A percentile compares a stretch with the other conserved stretches of the same genome.
These are phyloP conservation scores for Trichoderma atroviride DNA, from an alignment of 2,329 filamentous ascomycete genomes.

Conservation along the genomic window DNA sequence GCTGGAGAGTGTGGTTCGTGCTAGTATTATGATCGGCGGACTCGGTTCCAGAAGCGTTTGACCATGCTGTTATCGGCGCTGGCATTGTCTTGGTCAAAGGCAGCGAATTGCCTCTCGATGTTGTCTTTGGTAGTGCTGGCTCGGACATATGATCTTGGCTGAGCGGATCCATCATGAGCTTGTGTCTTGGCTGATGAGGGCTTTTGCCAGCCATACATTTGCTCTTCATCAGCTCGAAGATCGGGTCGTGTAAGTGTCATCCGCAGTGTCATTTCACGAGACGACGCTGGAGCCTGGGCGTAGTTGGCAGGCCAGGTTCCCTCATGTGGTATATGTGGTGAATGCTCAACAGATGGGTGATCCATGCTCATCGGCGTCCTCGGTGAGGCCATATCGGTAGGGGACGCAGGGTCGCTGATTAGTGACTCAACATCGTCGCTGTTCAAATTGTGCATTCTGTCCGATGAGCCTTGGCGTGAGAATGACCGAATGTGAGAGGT, in stretches of 20 bases:
- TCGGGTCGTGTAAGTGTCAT: conserved; percentile 95
- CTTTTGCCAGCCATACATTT: conserved; percentile 70
- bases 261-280: conserved; percentile 88
- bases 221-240: conserved; percentile 72
- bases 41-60: conserved; percentile 66
- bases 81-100: conserved; percentile 53
- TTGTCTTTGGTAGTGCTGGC: conserved; percentile 52
- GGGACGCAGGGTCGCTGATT: conserved; percentile 58
- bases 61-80: conserved; percentile 55
- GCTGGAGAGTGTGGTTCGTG: neutral
- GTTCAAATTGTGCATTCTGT: conserved; percentile 58
- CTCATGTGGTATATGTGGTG: conserved; percentile 34
- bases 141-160: conserved; percentile 38
- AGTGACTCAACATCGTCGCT: conserved; percentile 60
- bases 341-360: conserved; percentile 39
- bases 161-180: conserved; percentile 39
- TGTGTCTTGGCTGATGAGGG: conserved; percentile 46
- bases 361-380: conserved; percentile 57
- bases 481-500: conserved; percentile 31
- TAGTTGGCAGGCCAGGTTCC: conserved; percentile 43
- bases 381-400: conserved; percentile 62
- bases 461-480: conserved; percentile 37
- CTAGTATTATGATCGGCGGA: conserved; percentile 50
- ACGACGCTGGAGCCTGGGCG: conserved; percentile 57
- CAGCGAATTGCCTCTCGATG: conserved; percentile 56